Base-by-base conservation (phyloP, 2,329 filamentous ascomycete genomes). In the Penicillium decumbens region DNA sequence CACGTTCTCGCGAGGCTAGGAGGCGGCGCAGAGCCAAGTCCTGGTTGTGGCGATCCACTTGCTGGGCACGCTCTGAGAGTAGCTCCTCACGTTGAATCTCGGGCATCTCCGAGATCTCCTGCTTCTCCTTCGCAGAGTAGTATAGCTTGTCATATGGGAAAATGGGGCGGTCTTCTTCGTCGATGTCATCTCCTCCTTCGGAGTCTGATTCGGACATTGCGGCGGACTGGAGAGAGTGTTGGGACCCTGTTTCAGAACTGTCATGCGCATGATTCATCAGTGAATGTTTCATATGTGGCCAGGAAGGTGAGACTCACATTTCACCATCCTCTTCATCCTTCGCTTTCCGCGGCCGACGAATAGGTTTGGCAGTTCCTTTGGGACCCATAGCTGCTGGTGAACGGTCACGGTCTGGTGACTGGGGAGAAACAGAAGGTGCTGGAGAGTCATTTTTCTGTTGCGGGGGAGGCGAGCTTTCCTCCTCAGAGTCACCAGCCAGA, bases 51-150 rank as follows among this genome's bases (percentile, higher is more conserved):
- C 84, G 84, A 64, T 93, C 88, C 50, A 91, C 85, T 67, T 93
- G 84, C 61, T 89, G 83, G 30, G 87, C 85, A 57, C 93, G 89
- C 59, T 95, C 88, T 18, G 90, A 92, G 6, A 98, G 80, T 39
- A 95, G 85, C 66, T 89, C 83, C 70, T 98, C 93, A 55, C 92
- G 87, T 65, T 95, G 85, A 44, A 97, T 85, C 73, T 97, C 91
- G 27, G 90, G 85, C 80, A 96, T 83, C 49, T 78, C 81, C 80
- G 93, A 84, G 54, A 98, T 93, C 44, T 87, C 78, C 6, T 79
- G 79, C 69, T 88, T 91, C 65, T 93, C 88, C 33, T 82, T 78
- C 39, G 83, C 77, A 58, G 82, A 87, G 61, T 82, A 80, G 68
- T 89, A 93, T 63, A 93, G 84, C 60, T 92, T 91, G 57, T 98